phyloP scores from a whole-genome alignment of 768 basidiomycete genomes.

The Ramaria sp. region DNA sequence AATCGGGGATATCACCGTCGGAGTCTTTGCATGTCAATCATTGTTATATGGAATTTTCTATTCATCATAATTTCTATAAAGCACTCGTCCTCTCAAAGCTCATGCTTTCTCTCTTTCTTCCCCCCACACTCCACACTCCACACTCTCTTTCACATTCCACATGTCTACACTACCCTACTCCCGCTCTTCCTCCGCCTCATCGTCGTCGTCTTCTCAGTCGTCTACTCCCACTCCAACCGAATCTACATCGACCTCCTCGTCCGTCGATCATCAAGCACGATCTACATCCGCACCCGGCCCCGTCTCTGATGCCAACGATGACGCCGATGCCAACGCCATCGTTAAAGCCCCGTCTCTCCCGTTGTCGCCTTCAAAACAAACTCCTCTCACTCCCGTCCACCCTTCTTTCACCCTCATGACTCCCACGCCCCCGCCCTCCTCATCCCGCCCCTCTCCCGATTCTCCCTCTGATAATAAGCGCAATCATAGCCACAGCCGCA shows the following conservation, averaged over 20 bases:
- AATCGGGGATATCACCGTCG: too few species aligned
- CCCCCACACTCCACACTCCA: not conserved
- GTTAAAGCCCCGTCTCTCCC: too few species aligned
- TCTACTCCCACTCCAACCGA: slow-evolving; percentile 3
- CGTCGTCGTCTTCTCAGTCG: slow-evolving; percentile 2
- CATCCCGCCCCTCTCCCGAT: not conserved
- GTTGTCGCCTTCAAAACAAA: too few species aligned
- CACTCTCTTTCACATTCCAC: not conserved
- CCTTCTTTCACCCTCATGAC: not conserved
- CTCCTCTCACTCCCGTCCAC: not conserved
- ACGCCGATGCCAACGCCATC: too few species aligned
- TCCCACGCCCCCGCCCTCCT: slow-evolving; percentile 2
- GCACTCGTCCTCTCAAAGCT: not conserved
- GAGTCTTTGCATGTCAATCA: too few species aligned
- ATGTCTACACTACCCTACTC: not conserved
- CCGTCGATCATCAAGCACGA: not conserved
- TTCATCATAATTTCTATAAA: too few species aligned
- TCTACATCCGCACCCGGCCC: not conserved
- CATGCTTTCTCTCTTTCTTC: not conserved
- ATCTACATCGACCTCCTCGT: slow-evolving; percentile 1
- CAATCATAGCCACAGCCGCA: not conserved
- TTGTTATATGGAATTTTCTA: too few species aligned
- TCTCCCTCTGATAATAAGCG: not conserved
- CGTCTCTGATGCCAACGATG: not conserved
- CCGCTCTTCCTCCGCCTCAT: slow-evolving; percentile 7